A percentile compares a stretch with the other conserved stretches of the same genome.
Evolutionary conservation across 352 stramenopile species (phyloP).

Genomic region (Globisporangium alternatum): DNA sequence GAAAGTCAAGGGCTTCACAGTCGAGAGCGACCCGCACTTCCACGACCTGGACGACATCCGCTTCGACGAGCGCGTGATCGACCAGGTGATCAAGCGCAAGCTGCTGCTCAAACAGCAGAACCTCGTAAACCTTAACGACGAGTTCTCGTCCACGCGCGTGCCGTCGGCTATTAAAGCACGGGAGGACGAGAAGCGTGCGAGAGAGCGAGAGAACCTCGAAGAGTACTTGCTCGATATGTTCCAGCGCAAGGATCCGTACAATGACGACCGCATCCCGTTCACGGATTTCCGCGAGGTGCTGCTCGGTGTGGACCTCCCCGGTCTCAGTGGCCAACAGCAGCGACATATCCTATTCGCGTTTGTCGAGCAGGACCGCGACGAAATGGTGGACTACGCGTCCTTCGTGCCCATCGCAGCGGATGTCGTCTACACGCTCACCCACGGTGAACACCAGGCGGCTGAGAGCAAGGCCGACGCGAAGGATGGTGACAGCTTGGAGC

Average conservation of each 20-base stretch:
- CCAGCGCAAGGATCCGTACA: conserved; percentile 62
- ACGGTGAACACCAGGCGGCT: neutral
- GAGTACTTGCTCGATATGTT: conserved; percentile 59
- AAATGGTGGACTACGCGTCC: conserved; percentile 52
- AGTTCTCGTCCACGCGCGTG: conserved; percentile 59
- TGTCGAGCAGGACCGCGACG: conserved; percentile 47
- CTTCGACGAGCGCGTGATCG: conserved; percentile 55
- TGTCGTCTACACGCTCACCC: conserved; percentile 43
- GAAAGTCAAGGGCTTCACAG: conserved; percentile 46
- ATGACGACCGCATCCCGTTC: conserved; percentile 54
- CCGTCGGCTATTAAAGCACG: conserved; percentile 34
- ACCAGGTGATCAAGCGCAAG: conserved; percentile 59
- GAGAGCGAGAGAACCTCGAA: conserved; percentile 42
- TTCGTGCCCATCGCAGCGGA: conserved; percentile 47
- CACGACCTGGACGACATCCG: conserved; percentile 37
- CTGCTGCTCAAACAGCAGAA: conserved; percentile 35
- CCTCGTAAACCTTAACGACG: conserved; percentile 52
- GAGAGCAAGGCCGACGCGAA: conserved; percentile 17
- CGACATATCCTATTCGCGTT: conserved; percentile 57
- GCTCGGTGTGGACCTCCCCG: conserved; percentile 34
- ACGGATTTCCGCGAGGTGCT: conserved; percentile 41
- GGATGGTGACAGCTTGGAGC: conserved; percentile 1
- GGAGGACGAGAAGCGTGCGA: conserved; percentile 35
- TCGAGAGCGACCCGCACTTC: conserved; percentile 65
- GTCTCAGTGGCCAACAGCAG: conserved; percentile 21